Percentiles rank a stretch among this genome's conserved stretches.
These are phyloP conservation scores for Jacaranda copaia DNA, from an alignment of 257 asterid genomes.

Conservation along the genomic window DNA sequence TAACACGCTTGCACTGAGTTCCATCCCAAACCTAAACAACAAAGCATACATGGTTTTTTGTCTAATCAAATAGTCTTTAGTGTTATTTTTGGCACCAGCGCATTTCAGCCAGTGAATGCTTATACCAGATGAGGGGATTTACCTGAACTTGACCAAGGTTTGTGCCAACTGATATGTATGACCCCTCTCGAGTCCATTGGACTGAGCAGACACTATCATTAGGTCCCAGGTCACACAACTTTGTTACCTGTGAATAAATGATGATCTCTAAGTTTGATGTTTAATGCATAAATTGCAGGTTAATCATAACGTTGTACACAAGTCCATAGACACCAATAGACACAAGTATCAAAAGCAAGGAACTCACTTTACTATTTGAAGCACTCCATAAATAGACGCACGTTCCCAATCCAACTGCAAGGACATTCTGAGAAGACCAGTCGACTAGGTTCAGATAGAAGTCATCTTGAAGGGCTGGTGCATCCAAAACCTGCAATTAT, in stretches of 20 bases:
- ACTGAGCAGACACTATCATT: constrained; percentile 89
- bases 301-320: background rate
- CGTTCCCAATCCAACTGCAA: constrained; percentile 98
- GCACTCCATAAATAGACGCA: constrained; percentile 97
- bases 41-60: background rate
- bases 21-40: constrained; percentile 90
- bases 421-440: constrained; percentile 99
- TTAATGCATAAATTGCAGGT: background rate
- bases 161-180: constrained; percentile 89
- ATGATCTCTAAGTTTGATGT: background rate
- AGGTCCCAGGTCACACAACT: constrained; percentile 92
- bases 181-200: constrained; percentile 96
- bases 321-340: background rate
- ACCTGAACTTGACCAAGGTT: constrained; percentile 96
- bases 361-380: constrained; percentile 85
- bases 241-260: constrained; percentile 69
- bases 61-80: background rate
- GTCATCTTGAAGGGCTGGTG: constrained; percentile 98
- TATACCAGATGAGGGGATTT: background rate
- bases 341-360: background rate
- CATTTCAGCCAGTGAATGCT: background rate
- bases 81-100: constrained; percentile 1
- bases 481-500: constrained; percentile 85
- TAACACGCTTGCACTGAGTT: constrained; percentile 85
- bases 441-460: constrained; percentile 93